Percentiles rank a stretch among this genome's conserved stretches.
Evolutionary conservation across 2,329 filamentous ascomycete genomes (phyloP).

Genomic region (Penicillium sp.): DNA sequence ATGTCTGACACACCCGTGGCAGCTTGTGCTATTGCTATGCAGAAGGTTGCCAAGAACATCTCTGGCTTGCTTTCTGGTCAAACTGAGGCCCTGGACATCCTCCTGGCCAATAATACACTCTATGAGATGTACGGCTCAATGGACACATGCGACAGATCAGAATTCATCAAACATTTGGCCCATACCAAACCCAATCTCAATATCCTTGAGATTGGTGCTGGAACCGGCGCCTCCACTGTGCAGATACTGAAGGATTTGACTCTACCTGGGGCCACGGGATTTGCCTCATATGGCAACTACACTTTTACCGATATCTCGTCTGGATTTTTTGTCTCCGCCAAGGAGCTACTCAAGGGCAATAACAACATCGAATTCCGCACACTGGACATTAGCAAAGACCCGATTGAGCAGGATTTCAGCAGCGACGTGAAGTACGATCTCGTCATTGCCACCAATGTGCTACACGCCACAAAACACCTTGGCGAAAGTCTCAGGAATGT

Average conservation of each 20-base stretch:
- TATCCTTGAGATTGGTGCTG: too few species aligned
- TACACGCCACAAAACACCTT: conserved; percentile 33
- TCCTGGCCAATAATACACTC: conserved; percentile 27
- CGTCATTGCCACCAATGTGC: conserved; percentile 43
- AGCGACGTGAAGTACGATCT: conserved; percentile 37
- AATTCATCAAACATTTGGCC: conserved; percentile 26
- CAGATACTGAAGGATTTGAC: conserved; percentile 24
- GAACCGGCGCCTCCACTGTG: conserved; percentile 36
- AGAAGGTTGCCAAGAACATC: conserved; percentile 15
- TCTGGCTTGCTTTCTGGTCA: conserved; percentile 23
- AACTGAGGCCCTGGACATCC: conserved; percentile 25
- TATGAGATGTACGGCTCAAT: conserved; percentile 19
- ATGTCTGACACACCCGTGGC: conserved; percentile 11
- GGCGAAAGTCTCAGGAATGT: conserved; percentile 37
- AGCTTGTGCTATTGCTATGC: conserved; percentile 9
- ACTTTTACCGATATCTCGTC: conserved; percentile 41
- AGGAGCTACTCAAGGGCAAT: conserved; percentile 31
- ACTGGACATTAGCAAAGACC: conserved; percentile 41
- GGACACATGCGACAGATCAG: conserved; percentile 15
- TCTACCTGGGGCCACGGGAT: not conserved
- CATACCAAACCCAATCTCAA: conserved; percentile 34
- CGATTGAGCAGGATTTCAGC: conserved; percentile 39
- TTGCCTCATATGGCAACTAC: conserved; percentile 31
- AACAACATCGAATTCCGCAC: conserved; percentile 37
- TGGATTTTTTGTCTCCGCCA: conserved; percentile 37